These are phyloP conservation scores for Cyberlindnera xishuangbannaensis DNA, from an alignment of 805 yeast genomes.

Conservation along the genomic window DNA sequence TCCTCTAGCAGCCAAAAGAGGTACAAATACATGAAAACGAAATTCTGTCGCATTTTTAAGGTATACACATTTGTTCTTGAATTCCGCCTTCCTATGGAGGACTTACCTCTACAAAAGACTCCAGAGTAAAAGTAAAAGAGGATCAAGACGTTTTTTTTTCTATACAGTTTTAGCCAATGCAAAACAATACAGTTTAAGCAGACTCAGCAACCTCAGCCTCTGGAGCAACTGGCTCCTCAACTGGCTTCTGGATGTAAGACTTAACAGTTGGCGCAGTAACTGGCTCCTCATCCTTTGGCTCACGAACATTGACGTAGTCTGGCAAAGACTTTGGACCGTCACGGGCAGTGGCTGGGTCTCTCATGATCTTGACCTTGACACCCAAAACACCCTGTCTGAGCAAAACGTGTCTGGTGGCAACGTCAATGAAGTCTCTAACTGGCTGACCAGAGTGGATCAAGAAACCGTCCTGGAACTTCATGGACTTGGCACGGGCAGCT, in stretches of 20 bases:
- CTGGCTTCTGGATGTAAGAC: slow-evolving; percentile 49
- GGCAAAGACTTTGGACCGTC: slow-evolving; percentile 89
- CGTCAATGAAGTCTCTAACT: slow-evolving; percentile 96
- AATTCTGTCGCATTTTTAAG: no score
- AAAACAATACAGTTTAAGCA: no score
- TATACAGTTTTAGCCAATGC: not conserved
- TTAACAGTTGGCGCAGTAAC: slow-evolving; percentile 78
- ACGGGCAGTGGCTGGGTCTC: slow-evolving; percentile 88
- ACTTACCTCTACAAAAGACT: no score
- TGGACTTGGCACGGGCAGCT: slow-evolving; percentile 99
- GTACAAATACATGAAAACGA: no score
- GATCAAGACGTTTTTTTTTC: no score
- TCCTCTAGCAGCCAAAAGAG: no score
- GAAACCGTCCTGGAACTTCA: slow-evolving; percentile 99
- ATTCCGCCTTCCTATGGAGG: no score
- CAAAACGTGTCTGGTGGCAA: slow-evolving; percentile 98
- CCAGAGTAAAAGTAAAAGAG: no score
- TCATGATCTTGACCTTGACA: slow-evolving; percentile 99
- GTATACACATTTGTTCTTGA: no score
- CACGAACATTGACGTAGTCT: slow-evolving; percentile 87
- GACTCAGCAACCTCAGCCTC: slow-evolving; percentile 19
- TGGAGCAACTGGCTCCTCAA: slow-evolving; percentile 10
- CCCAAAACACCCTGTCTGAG: slow-evolving; percentile 99
- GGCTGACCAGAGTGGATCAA: slow-evolving; percentile 99
- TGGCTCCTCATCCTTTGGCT: slow-evolving; percentile 91